Percentiles rank a stretch among this genome's conserved stretches.
phyloP scores from a whole-genome alignment of 768 basidiomycete species.

The Pisolithus albus region DNA sequence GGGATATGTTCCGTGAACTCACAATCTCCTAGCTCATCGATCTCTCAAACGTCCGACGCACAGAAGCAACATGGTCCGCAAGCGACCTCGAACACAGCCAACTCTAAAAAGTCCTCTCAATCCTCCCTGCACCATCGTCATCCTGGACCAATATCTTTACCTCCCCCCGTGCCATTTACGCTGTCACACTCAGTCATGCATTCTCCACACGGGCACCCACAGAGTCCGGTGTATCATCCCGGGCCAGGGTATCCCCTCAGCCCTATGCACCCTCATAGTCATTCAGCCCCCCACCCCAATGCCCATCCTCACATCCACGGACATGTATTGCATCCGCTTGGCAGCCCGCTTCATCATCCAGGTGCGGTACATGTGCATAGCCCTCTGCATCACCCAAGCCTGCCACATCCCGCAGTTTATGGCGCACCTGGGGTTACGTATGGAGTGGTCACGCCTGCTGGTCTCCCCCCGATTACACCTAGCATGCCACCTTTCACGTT shows the following conservation, averaged over 20 bases:
- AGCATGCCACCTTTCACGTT: constrained; percentile 96
- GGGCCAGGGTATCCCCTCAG: constrained; percentile 20
- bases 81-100: background rate
- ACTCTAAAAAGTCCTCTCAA: constrained; percentile 10
- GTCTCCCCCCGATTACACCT: constrained; percentile 90
- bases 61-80: background rate
- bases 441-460: constrained; percentile 59
- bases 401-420: constrained; percentile 13
- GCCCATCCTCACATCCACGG: background rate
- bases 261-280: constrained; percentile 20
- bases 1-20: constrained; percentile 4
- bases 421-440: constrained; percentile 17
- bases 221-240: constrained; percentile 36
- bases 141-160: constrained; percentile 66
- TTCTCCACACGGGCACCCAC: constrained; percentile 29
- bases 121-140: constrained; percentile 40
- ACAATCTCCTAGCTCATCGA: background rate
- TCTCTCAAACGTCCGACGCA: background rate
- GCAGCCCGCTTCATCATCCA: constrained; percentile 27
- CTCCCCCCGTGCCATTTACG: constrained; percentile 46
- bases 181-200: constrained; percentile 33
- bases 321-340: constrained; percentile 21
- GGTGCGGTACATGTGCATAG: constrained; percentile 22
- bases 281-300: constrained; percentile 11
- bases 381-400: constrained; percentile 24